These are phyloP conservation scores for Pyrenochaeta sp. DNA, from an alignment of 2,329 filamentous ascomycete species.

Conservation along the genomic window DNA sequence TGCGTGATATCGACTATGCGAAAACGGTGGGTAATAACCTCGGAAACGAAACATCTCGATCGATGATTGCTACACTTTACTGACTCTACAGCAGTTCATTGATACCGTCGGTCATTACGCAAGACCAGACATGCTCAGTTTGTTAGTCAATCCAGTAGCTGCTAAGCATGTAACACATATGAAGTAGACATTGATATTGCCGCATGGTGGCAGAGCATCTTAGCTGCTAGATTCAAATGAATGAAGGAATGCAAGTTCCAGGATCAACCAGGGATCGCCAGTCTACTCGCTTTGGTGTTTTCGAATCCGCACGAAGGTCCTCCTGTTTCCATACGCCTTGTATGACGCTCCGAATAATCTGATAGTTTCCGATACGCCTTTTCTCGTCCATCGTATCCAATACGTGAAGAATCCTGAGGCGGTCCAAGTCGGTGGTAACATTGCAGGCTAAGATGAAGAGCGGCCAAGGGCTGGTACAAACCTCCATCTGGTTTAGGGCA, in stretches of 20 bases:
- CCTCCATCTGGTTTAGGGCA: slow-evolving; percentile 47
- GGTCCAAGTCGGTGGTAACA: slow-evolving; percentile 51
- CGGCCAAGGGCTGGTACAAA: slow-evolving; percentile 60
- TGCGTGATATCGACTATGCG: slow-evolving; percentile 29
- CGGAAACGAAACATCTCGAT: too few species aligned
- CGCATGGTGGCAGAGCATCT: too few species aligned
- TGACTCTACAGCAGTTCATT: slow-evolving; percentile 9
- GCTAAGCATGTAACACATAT: slow-evolving; percentile 23
- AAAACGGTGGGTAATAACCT: slow-evolving; percentile 15
- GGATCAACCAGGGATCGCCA: slow-evolving; percentile 51
- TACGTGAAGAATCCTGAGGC: slow-evolving; percentile 50
- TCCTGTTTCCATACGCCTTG: slow-evolving; percentile 57
- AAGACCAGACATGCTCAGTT: slow-evolving; percentile 22
- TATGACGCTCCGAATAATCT: slow-evolving; percentile 54
- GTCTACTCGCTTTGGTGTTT: slow-evolving; percentile 38
- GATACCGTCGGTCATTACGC: slow-evolving; percentile 25
- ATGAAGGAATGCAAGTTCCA: slow-evolving; percentile 24
- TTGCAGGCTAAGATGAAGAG: slow-evolving; percentile 59
- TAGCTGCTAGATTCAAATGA: slow-evolving; percentile 34
- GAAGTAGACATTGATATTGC: slow-evolving; percentile 7
- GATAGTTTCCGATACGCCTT: slow-evolving; percentile 56
- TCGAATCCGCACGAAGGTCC: slow-evolving; percentile 50
- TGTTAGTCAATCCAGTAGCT: slow-evolving; percentile 20
- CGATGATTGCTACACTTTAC: too few species aligned
- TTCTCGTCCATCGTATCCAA: slow-evolving; percentile 54